These are phyloP conservation scores for Diaporthe sp. DNA, from an alignment of 2,329 filamentous ascomycete species.

Conservation along the genomic window DNA sequence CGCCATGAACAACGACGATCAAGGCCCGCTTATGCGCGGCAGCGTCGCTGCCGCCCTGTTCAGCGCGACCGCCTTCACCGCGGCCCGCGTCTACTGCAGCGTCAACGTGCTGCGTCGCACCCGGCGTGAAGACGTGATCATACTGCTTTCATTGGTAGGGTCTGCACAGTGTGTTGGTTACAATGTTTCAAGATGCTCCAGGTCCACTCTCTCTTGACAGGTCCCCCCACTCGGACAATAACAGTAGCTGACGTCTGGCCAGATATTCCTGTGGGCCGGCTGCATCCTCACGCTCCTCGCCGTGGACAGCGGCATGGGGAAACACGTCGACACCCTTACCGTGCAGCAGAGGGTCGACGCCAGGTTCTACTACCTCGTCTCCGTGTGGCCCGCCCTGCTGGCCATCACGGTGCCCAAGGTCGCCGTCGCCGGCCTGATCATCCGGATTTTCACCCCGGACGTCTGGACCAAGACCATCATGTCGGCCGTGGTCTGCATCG, in stretches of 20 bases:
- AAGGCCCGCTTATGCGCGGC: conserved; percentile 17
- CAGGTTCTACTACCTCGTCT: conserved; percentile 5
- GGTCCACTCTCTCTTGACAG: neutral
- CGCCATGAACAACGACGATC: conserved; percentile 7
- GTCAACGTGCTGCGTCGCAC: neutral
- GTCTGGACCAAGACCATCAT: conserved; percentile 3
- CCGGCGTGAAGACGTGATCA: neutral
- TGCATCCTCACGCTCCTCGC: neutral
- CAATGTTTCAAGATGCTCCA: too few relatives aligned
- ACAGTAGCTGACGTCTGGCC: neutral
- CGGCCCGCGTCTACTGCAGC: conserved; percentile 13
- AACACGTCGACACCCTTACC: neutral
- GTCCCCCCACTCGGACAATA: neutral
- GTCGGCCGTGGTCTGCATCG: neutral
- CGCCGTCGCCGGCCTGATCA: conserved; percentile 20
- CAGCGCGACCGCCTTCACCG: conserved; percentile 12
- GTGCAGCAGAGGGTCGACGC: neutral
- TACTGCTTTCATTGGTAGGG: neutral
- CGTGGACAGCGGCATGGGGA: neutral
- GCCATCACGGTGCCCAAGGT: conserved; percentile 14
- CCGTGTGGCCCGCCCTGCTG: neutral
- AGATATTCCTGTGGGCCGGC: neutral
- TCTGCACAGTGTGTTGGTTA: neutral
- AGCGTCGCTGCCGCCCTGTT: conserved; percentile 19
- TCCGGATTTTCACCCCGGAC: neutral